Conservation (phyloP, 148 eudicot genomes). For the Amaranthus hypochondriacus region DNA sequence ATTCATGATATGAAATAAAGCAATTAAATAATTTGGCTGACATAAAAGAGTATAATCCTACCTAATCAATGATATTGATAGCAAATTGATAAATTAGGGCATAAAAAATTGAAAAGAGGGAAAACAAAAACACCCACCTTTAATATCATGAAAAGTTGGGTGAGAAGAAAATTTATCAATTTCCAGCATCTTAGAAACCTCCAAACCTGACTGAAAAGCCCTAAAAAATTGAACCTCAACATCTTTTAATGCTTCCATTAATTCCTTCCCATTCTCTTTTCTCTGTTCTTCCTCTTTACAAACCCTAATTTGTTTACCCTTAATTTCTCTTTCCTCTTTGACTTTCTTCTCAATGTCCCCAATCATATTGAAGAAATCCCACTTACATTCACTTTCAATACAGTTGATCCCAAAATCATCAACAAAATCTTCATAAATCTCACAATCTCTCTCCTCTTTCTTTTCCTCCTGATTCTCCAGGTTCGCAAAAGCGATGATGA, state of each 20-base stretch:
- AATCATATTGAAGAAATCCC: conserved; percentile 52
- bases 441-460: conserved; percentile 10
- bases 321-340: conserved; percentile 14
- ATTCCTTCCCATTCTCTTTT: conserved; percentile 26
- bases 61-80: not conserved
- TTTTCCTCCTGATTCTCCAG: not conserved
- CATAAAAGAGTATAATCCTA: too few relatives aligned
- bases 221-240: conserved; percentile 48
- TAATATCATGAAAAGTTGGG: conserved; percentile 26
- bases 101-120: not conserved
- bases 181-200: conserved; percentile 53
- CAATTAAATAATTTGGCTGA: too few relatives aligned
- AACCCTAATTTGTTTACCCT: not conserved
- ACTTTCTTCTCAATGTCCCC: not conserved
- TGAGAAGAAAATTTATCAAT: conserved; percentile 25
- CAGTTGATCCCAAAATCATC: conserved; percentile 17
- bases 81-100: too few relatives aligned
- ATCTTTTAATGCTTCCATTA: conserved; percentile 43
- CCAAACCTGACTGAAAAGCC: conserved; percentile 35
- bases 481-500: conserved; percentile 14
- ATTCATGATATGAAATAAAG: too few relatives aligned
- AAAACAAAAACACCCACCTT: conserved; percentile 25
- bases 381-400: conserved; percentile 22
- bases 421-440: conserved; percentile 42
- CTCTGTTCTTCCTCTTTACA: not conserved